These are phyloP conservation scores for Carex cristatella DNA, from an alignment of 176 grass and related monocot genomes.

Conservation along the genomic window DNA sequence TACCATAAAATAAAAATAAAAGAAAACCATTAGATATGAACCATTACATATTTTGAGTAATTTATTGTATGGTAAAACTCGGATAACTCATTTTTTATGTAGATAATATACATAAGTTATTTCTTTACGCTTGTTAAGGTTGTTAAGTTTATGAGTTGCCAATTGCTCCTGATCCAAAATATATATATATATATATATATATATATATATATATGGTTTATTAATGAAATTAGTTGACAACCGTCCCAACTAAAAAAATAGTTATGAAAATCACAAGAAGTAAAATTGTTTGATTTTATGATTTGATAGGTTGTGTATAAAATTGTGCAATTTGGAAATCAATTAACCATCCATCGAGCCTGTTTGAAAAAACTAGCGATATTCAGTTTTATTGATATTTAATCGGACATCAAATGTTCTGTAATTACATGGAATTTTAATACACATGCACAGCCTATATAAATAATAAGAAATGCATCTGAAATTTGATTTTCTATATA, in stretches of 20 bases:
- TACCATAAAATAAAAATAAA: too few relatives aligned
- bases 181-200: too few relatives aligned
- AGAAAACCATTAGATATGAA: too few relatives aligned
- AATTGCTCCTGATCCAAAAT: background rate
- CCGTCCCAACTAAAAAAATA: background rate
- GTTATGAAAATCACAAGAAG: background rate
- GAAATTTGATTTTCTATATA: background rate
- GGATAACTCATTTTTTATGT: too few relatives aligned
- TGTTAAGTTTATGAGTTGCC: too few relatives aligned
- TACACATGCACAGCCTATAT: background rate
- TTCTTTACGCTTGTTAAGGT: too few relatives aligned
- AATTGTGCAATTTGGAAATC: background rate
- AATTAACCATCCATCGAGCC: background rate
- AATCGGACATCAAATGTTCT: background rate
- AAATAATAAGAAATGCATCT: background rate
- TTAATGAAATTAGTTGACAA: background rate
- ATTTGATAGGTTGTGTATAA: background rate
- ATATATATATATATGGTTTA: background rate
- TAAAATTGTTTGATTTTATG: background rate
- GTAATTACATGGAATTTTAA: background rate
- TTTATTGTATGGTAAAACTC: too few relatives aligned
- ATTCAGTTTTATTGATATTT: background rate
- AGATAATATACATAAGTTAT: too few relatives aligned
- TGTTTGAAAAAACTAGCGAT: background rate
- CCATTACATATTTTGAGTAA: too few relatives aligned